A percentile compares a stretch with the other conserved stretches of the same genome.
These are phyloP conservation scores for Lactarius indigo DNA, from an alignment of 768 basidiomycete genomes.

Conservation along the genomic window DNA sequence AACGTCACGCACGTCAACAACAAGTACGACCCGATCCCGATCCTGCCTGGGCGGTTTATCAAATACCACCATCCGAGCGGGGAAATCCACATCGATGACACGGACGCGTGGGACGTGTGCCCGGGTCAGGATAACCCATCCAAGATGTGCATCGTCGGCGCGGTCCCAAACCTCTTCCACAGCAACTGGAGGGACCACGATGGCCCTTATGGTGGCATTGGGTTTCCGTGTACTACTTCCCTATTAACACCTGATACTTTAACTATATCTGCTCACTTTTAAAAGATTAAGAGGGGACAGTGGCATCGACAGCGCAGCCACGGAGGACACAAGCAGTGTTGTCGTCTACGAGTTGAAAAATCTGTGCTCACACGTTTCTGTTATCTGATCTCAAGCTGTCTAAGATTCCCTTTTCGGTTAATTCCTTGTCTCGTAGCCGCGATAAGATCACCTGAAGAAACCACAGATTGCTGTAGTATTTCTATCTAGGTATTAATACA, in stretches of 20 bases:
- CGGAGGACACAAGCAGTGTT: too few species aligned
- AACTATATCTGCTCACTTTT: neutral
- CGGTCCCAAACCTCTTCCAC: neutral
- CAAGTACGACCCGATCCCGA: slow-evolving; percentile 48
- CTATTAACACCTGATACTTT: neutral
- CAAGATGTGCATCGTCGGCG: neutral
- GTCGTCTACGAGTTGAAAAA: too few species aligned
- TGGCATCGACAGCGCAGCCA: too few species aligned
- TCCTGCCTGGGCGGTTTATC: slow-evolving; percentile 48
- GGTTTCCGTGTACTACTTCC: neutral
- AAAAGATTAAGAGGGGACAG: too few species aligned
- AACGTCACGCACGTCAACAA: slow-evolving; percentile 33
- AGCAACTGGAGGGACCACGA: neutral
- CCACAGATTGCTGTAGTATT: too few species aligned
- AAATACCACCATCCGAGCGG: slow-evolving; percentile 51
- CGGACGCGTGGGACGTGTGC: slow-evolving; percentile 40
- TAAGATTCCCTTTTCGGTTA: too few species aligned
- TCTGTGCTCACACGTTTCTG: too few species aligned
- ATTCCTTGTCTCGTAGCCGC: too few species aligned
- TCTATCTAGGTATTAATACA: too few species aligned
- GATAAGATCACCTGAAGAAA: too few species aligned
- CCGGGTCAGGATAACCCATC: slow-evolving; percentile 31
- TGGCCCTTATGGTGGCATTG: slow-evolving; percentile 1
- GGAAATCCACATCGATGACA: slow-evolving; percentile 49
- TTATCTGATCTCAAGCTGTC: too few species aligned